A percentile compares a stretch with the other conserved stretches of the same genome.
Evolutionary conservation across 176 grass and related monocot genomes (phyloP).

Genomic region (Canna indica): DNA sequence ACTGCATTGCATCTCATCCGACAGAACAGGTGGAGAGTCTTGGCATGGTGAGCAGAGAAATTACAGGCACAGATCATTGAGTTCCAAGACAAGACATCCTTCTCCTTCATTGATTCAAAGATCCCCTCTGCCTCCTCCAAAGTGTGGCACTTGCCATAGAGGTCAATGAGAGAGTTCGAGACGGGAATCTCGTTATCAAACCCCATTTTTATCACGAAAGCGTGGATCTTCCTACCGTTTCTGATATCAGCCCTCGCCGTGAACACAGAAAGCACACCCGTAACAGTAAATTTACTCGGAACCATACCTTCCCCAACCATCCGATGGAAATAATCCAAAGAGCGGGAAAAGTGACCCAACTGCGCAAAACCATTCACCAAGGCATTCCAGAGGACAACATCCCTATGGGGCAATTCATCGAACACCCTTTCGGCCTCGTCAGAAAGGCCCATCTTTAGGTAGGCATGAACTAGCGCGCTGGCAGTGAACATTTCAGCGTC

Average conservation of each 20-base stretch:
- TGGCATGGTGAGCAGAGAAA: constrained; percentile 41
- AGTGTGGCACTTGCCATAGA: constrained; percentile 55
- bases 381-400: constrained; percentile 9
- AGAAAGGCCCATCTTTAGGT: constrained; percentile 18
- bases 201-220: constrained; percentile 31
- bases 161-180: constrained; percentile 45
- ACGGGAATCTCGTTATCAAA: constrained; percentile 23
- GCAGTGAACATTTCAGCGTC: constrained; percentile 36
- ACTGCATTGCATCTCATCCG: constrained; percentile 28
- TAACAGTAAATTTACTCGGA: constrained; percentile 42
- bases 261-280: constrained; percentile 47
- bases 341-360: constrained; percentile 26
- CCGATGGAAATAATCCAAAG: constrained; percentile 31
- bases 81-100: constrained; percentile 59
- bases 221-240: constrained; percentile 27
- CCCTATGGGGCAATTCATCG: constrained; percentile 3
- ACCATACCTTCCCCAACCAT: constrained; percentile 32
- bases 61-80: constrained; percentile 51
- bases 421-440: not conserved
- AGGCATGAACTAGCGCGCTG: constrained; percentile 25
- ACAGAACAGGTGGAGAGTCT: constrained; percentile 26
- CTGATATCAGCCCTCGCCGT: constrained; percentile 28
- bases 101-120: constrained; percentile 37
- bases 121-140: constrained; percentile 31
- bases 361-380: not conserved